Evolutionary conservation across 106 monocot genomes (phyloP).

Genomic region (Phalaenopsis aphrodite): DNA sequence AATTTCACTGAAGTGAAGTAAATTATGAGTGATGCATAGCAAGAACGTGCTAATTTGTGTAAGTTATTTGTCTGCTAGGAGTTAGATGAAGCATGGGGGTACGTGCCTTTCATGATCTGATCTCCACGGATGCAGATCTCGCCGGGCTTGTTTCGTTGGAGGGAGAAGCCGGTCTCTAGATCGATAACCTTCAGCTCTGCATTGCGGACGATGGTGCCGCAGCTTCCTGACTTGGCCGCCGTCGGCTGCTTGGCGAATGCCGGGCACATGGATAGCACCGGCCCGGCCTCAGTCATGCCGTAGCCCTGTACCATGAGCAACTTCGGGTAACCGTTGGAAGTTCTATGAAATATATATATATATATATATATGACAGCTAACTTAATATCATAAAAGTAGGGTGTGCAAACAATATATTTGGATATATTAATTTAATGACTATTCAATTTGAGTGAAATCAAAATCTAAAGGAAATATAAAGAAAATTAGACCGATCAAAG

Average conservation of each 20-base stretch:
- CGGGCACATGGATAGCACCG: conserved; percentile 69
- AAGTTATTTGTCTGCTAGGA: neutral
- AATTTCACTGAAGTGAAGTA: neutral
- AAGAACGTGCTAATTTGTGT: neutral
- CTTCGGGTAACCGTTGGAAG: too few relatives aligned
- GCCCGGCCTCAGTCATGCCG: conserved; percentile 79
- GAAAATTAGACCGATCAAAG: too few relatives aligned
- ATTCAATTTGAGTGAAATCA: too few relatives aligned
- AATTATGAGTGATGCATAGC: neutral
- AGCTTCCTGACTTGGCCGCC: conserved; percentile 42
- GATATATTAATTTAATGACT: too few relatives aligned
- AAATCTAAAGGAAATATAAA: too few relatives aligned
- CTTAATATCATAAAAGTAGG: too few relatives aligned
- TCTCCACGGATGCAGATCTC: conserved; percentile 72
- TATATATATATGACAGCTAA: too few relatives aligned
- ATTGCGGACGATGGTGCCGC: conserved; percentile 63
- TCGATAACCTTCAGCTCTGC: conserved; percentile 67
- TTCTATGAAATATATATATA: too few relatives aligned
- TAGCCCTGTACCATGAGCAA: conserved; percentile 38
- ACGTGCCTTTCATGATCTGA: conserved; percentile 68
- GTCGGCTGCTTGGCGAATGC: conserved; percentile 48
- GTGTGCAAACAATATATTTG: too few relatives aligned
- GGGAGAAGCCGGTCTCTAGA: conserved; percentile 50
- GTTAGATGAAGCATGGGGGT: neutral
- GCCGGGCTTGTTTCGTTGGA: conserved; percentile 41